phyloP scores from a whole-genome alignment of 305 asterid genomes.

The Fraxinus ornus region DNA sequence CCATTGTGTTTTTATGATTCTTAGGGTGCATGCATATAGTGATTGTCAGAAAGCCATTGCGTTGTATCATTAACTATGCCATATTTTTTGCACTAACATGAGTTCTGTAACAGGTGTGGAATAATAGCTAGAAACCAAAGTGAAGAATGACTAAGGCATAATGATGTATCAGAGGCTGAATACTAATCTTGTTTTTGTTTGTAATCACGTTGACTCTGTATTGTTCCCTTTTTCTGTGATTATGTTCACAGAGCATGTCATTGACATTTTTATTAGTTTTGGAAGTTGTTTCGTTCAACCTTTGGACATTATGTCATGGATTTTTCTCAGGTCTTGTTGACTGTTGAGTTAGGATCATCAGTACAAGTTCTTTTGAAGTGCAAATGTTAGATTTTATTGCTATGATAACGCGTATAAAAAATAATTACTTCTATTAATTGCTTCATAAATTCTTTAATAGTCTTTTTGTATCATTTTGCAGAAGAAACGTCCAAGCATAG shows the following conservation, averaged over 20 bases:
- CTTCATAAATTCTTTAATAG: background rate
- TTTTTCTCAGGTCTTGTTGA: background rate
- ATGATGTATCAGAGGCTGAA: background rate
- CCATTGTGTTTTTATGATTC: background rate
- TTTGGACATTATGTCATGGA: background rate
- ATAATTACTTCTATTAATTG: background rate
- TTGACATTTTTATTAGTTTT: background rate
- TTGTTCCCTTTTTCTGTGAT: background rate
- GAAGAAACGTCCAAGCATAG: conserved; percentile 53
- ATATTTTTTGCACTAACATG: background rate
- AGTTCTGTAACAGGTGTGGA: background rate
- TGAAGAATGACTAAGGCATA: background rate
- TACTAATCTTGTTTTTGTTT: background rate
- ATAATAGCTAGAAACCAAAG: background rate
- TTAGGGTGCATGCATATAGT: background rate
- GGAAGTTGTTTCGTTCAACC: background rate
- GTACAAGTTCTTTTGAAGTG: background rate
- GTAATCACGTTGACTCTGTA: background rate
- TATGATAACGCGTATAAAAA: background rate
- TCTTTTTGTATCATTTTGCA: conserved; percentile 25
- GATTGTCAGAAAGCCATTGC: background rate
- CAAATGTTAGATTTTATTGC: background rate
- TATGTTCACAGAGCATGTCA: background rate
- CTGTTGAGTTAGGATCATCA: background rate
- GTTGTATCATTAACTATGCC: background rate